These are phyloP conservation scores for Aquilaria malaccensis DNA, from an alignment of 345 rosid genomes.

Conservation along the genomic window DNA sequence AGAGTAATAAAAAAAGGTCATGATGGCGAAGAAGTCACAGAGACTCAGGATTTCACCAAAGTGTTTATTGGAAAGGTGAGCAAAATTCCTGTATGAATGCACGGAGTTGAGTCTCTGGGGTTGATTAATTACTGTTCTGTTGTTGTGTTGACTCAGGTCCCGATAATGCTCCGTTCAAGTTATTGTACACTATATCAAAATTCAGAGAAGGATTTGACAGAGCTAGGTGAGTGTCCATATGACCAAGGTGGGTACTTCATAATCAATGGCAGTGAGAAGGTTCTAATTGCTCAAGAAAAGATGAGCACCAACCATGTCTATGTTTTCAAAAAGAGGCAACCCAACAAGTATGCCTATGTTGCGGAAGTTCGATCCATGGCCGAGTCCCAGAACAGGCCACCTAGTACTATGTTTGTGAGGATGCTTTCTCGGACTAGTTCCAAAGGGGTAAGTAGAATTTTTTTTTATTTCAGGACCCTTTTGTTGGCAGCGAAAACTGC, in stretches of 20 bases:
- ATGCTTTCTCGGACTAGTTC: slow-evolving; percentile 99
- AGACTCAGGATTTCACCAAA: slow-evolving; percentile 86
- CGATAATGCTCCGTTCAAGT: slow-evolving; percentile 95
- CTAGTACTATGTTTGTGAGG: slow-evolving; percentile 97
- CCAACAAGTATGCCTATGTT: slow-evolving; percentile 85
- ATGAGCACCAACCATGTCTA: slow-evolving; percentile 99
- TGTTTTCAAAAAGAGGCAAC: slow-evolving; percentile 97
- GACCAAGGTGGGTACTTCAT: slow-evolving; percentile 99
- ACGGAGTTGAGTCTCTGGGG: not conserved
- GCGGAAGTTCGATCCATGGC: slow-evolving; percentile 99
- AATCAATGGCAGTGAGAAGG: slow-evolving; percentile 98
- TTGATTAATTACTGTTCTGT: slow-evolving; percentile 2
- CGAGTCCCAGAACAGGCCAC: slow-evolving; percentile 89
- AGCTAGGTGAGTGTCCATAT: slow-evolving; percentile 97
- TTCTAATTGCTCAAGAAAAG: slow-evolving; percentile 97
- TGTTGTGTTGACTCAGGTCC: slow-evolving; percentile 44
- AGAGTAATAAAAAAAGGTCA: slow-evolving; percentile 95
- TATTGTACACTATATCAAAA: slow-evolving; percentile 84
- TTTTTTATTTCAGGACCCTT: slow-evolving; percentile 1
- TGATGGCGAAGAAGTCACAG: slow-evolving; percentile 97
- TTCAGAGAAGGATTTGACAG: slow-evolving; percentile 96
- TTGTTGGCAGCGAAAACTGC: not conserved
- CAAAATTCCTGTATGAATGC: slow-evolving; percentile 1
- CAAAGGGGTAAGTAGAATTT: slow-evolving; percentile 64
- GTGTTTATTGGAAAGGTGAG: slow-evolving; percentile 93